Base-by-base conservation (phyloP, 345 rosid species). In the Euphorbia lathyris region DNA sequence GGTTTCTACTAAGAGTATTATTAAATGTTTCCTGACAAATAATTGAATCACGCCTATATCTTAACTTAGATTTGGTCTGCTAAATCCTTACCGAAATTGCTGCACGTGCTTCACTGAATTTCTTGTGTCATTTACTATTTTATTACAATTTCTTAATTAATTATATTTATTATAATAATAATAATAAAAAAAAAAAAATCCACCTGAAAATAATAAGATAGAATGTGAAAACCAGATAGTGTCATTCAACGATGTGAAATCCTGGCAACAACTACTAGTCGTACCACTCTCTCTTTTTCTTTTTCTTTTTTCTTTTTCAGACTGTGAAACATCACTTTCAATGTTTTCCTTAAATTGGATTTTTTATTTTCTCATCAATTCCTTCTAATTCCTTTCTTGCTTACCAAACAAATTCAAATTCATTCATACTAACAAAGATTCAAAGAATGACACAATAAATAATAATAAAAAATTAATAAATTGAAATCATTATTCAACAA, bases 161-260 rank as follows among this genome's bases (percentile, higher is more conserved):
- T 43, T 32, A 32, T 32, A 5, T 6, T 3, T 56, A n/a, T n/a
- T n/a, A n/a, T n/a, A n/a, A n/a, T n/a, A 9, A 0, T 34, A 32
- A 7, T 25, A 40, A 63, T 12, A 22, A 59, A 58, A 20, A 48
- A 40, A 10, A 30, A 14, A 20, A 68, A 65, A 76, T 85, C 81
- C 68, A 78, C 82, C 70, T 79, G 77, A 85, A 84, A 81, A 78
- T 73, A 63, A 68, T 78, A 76, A 74, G 74, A 53, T 52, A 74
- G 88, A 88, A 85, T 80, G 76, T 86, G 90, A 78, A 80, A 77
- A 57, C 70, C 81, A 69, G 76, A 19, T 5, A 66, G 27, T 40
- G 43, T 65, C 75, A 63, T 78, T 63, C 65, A 51, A 65, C 68
- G 72, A 63, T 58, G 52, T 70, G 68, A 77, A 77, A 60, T 62